Evolutionary conservation across 805 yeast species (phyloP).

Genomic region (Komagataella ulmi): DNA sequence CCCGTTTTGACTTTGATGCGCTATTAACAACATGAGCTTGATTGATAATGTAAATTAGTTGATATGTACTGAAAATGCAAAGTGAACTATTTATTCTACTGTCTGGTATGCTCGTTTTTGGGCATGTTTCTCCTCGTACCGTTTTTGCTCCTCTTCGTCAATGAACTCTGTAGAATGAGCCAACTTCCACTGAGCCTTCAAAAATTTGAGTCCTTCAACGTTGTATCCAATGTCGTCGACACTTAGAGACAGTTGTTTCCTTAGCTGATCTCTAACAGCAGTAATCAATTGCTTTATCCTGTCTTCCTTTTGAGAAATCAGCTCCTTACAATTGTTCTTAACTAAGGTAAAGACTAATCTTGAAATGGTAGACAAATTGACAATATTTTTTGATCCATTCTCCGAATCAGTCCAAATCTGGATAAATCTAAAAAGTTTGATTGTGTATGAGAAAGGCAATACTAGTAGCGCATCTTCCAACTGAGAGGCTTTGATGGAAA

Average conservation of each 20-base stretch:
- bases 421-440: conserved; percentile 58
- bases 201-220: conserved; percentile 64
- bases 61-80: neutral
- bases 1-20: conserved; percentile 22
- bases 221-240: conserved; percentile 67
- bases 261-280: conserved; percentile 46
- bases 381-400: conserved; percentile 24
- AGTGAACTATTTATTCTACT: conserved; percentile 8
- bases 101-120: conserved; percentile 58
- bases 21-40: conserved; percentile 11
- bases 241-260: conserved; percentile 37
- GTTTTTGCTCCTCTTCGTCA: conserved; percentile 48
- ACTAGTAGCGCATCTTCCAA: conserved; percentile 88
- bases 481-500: conserved; percentile 68
- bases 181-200: conserved; percentile 68
- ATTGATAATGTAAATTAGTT: neutral
- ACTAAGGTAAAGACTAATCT: conserved; percentile 66
- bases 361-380: conserved; percentile 53
- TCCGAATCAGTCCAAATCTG: conserved; percentile 54
- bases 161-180: conserved; percentile 61
- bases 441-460: conserved; percentile 75
- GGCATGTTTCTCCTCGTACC: conserved; percentile 37
- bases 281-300: conserved; percentile 49
- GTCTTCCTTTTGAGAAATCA: conserved; percentile 57
- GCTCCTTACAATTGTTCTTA: conserved; percentile 63